phyloP scores from a whole-genome alignment of 805 yeast species.

The Saccharomycopsis sp. region DNA sequence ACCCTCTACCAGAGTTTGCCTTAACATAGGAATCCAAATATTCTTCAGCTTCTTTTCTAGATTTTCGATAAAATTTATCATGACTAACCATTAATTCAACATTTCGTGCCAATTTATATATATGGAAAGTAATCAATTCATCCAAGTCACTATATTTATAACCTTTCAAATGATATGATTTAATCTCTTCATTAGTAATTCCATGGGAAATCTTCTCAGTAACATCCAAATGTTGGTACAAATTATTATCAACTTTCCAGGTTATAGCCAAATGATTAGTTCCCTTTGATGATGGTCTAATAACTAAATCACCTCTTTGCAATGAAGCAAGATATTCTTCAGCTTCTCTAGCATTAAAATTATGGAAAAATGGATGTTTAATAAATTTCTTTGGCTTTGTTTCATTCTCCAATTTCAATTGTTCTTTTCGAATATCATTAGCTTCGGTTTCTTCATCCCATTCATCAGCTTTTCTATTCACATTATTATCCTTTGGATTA shows the following conservation, averaged over 20 bases:
- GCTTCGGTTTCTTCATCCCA: conserved; percentile 81
- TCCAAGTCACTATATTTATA: conserved; percentile 80
- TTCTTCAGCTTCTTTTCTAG: conserved; percentile 69
- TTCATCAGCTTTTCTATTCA: conserved; percentile 48
- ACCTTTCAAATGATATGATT: conserved; percentile 56
- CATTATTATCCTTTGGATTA: conserved; percentile 33
- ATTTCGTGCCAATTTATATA: conserved; percentile 74
- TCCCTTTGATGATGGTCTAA: conserved; percentile 92
- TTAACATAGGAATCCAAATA: conserved; percentile 85
- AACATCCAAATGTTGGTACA: conserved; percentile 88
- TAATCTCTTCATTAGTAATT: conserved; percentile 54
- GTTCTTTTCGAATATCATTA: conserved; percentile 52
- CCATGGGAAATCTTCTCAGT: conserved; percentile 69
- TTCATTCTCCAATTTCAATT: conserved; percentile 55
- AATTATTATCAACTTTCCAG: conserved; percentile 89
- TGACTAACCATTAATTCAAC: conserved; percentile 78
- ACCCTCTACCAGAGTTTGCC: conserved; percentile 86
- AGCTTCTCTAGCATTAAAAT: conserved; percentile 80
- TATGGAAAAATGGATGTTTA: conserved; percentile 86
- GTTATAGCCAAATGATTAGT: conserved; percentile 83
- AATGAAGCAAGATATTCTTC: conserved; percentile 87
- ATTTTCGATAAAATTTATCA: conserved; percentile 83
- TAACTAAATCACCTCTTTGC: conserved; percentile 85
- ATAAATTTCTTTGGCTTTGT: conserved; percentile 68
- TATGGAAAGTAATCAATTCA: conserved; percentile 82